Evolutionary conservation across 2,329 filamentous ascomycete genomes (phyloP).

Genomic region (Helotiales sp.): DNA sequence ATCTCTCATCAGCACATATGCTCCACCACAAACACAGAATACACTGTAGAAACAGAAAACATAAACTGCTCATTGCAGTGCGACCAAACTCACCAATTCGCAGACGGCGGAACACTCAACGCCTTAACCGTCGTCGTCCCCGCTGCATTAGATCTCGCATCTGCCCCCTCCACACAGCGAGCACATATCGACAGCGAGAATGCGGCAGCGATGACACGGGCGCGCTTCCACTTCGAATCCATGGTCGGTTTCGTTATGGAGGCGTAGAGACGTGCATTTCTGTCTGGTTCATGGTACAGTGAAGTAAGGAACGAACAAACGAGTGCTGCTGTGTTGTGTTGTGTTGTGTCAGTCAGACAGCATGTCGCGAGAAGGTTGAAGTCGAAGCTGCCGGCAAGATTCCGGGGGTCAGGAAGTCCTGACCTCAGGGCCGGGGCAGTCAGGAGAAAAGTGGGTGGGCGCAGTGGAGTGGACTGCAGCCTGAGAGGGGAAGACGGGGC

Average conservation of each 20-base stretch:
- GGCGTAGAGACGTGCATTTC: neutral
- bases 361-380: neutral
- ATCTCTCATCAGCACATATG: neutral
- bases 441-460: neutral
- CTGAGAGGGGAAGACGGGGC: neutral
- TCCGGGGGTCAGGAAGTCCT: neutral
- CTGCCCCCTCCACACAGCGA: slow-evolving; percentile 14
- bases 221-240: slow-evolving; percentile 30
- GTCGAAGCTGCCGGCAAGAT: neutral
- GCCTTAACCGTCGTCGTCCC: neutral
- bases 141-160: slow-evolving; percentile 7
- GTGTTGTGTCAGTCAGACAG: neutral
- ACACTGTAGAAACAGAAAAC: neutral
- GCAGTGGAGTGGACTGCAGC: neutral
- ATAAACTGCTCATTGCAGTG: neutral
- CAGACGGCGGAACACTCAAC: slow-evolving; percentile 39
- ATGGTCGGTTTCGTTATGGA: slow-evolving; percentile 25
- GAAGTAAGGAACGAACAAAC: neutral
- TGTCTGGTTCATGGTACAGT: neutral
- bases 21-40: neutral
- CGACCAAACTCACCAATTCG: slow-evolving; percentile 33
- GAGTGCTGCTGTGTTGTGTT: neutral
- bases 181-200: slow-evolving; percentile 15
- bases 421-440: neutral
- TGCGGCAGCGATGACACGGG: slow-evolving; percentile 13